Percentiles rank a stretch among this genome's conserved stretches.
phyloP scores from a whole-genome alignment of 1,139 yeast species.

The Suhomyces bokatorum region DNA sequence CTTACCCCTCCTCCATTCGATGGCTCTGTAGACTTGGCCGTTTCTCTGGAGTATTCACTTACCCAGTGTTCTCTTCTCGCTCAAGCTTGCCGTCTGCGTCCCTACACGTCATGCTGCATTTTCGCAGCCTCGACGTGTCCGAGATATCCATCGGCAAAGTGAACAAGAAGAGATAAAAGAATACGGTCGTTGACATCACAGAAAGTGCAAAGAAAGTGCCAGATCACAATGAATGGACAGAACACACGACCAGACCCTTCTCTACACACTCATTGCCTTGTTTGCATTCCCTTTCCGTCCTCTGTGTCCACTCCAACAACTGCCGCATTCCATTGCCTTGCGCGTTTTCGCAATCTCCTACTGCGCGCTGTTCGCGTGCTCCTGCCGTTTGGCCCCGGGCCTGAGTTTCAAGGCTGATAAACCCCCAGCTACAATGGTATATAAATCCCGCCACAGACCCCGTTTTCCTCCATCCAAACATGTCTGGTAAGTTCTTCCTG shows the following conservation, averaged over 20 bases:
- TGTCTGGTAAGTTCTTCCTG: slow-evolving; percentile 14
- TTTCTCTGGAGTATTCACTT: too few relatives aligned
- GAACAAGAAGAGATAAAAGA: too few relatives aligned
- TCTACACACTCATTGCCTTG: too few relatives aligned
- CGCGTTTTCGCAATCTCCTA: slow-evolving; percentile 1
- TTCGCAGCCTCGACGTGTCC: neutral
- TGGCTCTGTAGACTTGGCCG: too few relatives aligned
- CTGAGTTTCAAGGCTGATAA: slow-evolving; percentile 1
- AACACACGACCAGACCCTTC: too few relatives aligned
- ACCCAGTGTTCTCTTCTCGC: neutral
- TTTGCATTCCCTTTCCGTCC: neutral
- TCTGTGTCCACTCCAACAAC: too few relatives aligned
- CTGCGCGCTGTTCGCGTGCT: slow-evolving; percentile 9
- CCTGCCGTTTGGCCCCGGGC: slow-evolving; percentile 6
- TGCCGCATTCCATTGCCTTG: slow-evolving; percentile 1
- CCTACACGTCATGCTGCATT: neutral
- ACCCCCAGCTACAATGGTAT: slow-evolving; percentile 1
- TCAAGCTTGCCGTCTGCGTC: neutral
- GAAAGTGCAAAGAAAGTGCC: too few relatives aligned
- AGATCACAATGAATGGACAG: too few relatives aligned
- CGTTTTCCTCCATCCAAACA: neutral
- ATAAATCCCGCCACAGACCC: neutral
- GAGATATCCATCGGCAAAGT: neutral
- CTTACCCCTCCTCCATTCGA: too few relatives aligned
- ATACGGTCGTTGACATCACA: too few relatives aligned